Evolutionary conservation across 495 filamentous ascomycete species (phyloP).

Genomic region (Hypoxylon crocopeplum): DNA sequence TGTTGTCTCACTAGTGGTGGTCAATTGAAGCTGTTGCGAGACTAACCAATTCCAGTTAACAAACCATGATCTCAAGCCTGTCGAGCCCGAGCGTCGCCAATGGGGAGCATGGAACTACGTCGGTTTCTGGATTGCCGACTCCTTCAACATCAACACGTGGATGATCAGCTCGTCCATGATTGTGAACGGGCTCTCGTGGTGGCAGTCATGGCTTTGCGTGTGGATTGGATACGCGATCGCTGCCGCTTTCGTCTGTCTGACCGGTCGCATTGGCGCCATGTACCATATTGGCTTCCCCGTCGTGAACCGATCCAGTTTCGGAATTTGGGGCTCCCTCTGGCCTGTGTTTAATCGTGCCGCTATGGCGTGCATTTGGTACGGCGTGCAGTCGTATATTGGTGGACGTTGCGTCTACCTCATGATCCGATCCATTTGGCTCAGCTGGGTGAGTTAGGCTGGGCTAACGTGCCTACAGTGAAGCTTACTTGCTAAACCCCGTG

Average conservation of each 20-base stretch:
- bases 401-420: conserved; percentile 82
- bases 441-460: conserved; percentile 46
- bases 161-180: conserved; percentile 91
- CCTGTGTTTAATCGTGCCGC: conserved; percentile 88
- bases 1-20: not conserved
- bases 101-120: conserved; percentile 92
- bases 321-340: conserved; percentile 89
- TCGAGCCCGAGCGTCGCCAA: conserved; percentile 82
- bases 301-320: conserved; percentile 75
- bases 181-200: conserved; percentile 82
- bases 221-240: conserved; percentile 86
- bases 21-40: conserved; percentile 9
- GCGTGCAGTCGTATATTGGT: conserved; percentile 86
- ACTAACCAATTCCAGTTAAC: conserved; percentile 61
- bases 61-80: conserved; percentile 90
- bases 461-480: not conserved
- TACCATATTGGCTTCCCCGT: conserved; percentile 93
- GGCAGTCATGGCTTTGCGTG: conserved; percentile 93
- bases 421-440: conserved; percentile 81
- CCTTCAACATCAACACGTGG: conserved; percentile 98
- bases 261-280: conserved; percentile 85
- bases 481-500: conserved; percentile 12
- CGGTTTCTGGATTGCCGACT: conserved; percentile 92
- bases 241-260: conserved; percentile 74
- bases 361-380: conserved; percentile 90